Evolutionary conservation across 2,329 filamentous ascomycete species (phyloP).

Genomic region (Davidsoniella virescens): DNA sequence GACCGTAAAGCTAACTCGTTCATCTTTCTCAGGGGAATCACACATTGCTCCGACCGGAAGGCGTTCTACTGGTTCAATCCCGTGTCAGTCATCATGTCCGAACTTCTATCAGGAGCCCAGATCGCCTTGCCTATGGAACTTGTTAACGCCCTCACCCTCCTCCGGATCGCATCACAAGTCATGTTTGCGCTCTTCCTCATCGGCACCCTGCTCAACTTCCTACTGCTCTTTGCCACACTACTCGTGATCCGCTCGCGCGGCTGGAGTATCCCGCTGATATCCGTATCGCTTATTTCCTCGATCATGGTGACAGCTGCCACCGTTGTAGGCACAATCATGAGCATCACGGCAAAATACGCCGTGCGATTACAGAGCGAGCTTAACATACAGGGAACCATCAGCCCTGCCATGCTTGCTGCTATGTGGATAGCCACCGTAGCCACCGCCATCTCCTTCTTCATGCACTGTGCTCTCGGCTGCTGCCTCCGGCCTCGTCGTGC

Average conservation of each 20-base stretch:
- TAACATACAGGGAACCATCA: constrained; percentile 58
- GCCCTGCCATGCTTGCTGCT: constrained; percentile 62
- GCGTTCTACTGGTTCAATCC: constrained; percentile 84
- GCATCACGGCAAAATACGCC: constrained; percentile 63
- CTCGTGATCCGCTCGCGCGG: constrained; percentile 36
- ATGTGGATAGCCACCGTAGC: constrained; percentile 71
- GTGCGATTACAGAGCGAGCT: constrained; percentile 55
- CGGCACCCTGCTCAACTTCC: constrained; percentile 50
- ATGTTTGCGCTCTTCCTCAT: constrained; percentile 84
- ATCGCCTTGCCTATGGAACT: constrained; percentile 67
- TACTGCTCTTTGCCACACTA: constrained; percentile 52
- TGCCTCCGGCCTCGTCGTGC: constrained; percentile 25
- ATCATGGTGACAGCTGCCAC: constrained; percentile 53
- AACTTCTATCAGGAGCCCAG: constrained; percentile 66
- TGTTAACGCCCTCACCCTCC: constrained; percentile 54
- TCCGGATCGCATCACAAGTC: constrained; percentile 58
- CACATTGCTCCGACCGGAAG: constrained; percentile 53
- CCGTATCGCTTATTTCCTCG: constrained; percentile 49
- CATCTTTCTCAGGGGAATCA: constrained; percentile 41
- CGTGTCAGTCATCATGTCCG: constrained; percentile 59
- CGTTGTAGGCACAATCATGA: constrained; percentile 68
- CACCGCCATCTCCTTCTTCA: constrained; percentile 50
- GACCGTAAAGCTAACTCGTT: neutral
- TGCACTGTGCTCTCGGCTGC: constrained; percentile 65
- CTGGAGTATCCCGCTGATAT: constrained; percentile 51